Base-by-base conservation (phyloP, 257 asterid species). In the Solanum bukasovii region DNA sequence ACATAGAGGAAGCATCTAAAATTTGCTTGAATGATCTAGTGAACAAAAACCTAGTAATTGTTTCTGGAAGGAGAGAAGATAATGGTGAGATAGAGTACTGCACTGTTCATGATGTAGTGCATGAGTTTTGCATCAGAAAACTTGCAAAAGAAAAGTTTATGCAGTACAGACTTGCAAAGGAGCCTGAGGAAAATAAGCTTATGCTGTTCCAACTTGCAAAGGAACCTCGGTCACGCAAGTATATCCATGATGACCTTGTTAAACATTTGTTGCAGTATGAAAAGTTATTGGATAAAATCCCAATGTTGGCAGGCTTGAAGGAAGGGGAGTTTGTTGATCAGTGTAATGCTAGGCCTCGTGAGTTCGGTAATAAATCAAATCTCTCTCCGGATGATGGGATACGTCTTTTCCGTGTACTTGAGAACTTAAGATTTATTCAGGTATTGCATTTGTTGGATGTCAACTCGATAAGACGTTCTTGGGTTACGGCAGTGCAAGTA, bases 11-110 rank as follows among this genome's bases (percentile, higher is more conserved):
- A 9, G 49, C 46, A 23, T 88, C 88, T 1, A 56, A 79, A 37
- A 49, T 29, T 23, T 88, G 73, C 44, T 89, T 89, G 63, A 79
- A 65, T 38, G 87, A 79, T 31, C 88, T 88, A 14, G 37, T 88
- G 1, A 68, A 12, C 21, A 88, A 68, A 49, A 86, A 63, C 56
- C 61, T 88, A 25, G 86, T 86, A 27, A 9, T 86, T 12, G 87
- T 81, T 3, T 4, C 21, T 4, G 16, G 65, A 65, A 33, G 78
- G 63, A 81, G 87, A 75, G 14, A 72, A 9, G 44, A 27, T 5
- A 82, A 52, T 18, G 90, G 88, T 37, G 61, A 83, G 40, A 79
- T 78, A 29, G 31, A 67, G 18, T 77, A 40, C 3, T 88, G 87
- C 49, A 70, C n/a, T 5, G 9, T 88, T 44, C 88, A 88, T 35